Evolutionary conservation across 768 basidiomycete species (phyloP).

Genomic region (Phallus indusiatus): DNA sequence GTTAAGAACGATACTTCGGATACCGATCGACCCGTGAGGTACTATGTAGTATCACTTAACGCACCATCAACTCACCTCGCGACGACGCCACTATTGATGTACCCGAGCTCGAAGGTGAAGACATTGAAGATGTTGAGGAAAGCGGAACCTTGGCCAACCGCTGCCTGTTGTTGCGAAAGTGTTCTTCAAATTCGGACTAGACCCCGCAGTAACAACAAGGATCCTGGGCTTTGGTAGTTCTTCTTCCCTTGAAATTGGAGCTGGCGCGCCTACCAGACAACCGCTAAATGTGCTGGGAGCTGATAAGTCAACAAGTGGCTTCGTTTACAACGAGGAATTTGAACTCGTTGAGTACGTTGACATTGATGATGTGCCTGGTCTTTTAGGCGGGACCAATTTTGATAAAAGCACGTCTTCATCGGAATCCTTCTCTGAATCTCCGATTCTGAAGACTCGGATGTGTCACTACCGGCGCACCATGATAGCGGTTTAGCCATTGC

Average conservation of each 20-base stretch:
- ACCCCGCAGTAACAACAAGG: neutral
- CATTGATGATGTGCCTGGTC: conserved; percentile 57
- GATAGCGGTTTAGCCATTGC: neutral
- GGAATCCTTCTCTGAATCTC: conserved; percentile 25
- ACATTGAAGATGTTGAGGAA: neutral
- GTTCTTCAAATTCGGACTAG: neutral
- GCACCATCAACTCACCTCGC: neutral
- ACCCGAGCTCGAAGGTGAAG: neutral
- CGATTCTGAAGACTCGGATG: conserved; percentile 18
- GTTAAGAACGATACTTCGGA: neutral
- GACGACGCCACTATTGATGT: neutral
- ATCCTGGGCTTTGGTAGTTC: neutral
- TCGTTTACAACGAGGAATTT: conserved; percentile 11
- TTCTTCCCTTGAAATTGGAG: conserved; percentile 1
- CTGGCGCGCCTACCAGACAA: neutral
- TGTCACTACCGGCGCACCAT: conserved; percentile 13
- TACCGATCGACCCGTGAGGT: neutral
- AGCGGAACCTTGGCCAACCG: neutral
- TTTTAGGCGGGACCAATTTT: conserved; percentile 46
- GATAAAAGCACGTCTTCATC: conserved; percentile 57
- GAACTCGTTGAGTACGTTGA: conserved; percentile 23
- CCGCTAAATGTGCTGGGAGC: conserved; percentile 10
- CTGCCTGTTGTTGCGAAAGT: neutral
- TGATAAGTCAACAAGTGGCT: conserved; percentile 34
- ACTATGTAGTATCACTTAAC: neutral